These are phyloP conservation scores for Dipodascopsis tothii DNA, from an alignment of 805 yeast genomes.

Conservation along the genomic window DNA sequence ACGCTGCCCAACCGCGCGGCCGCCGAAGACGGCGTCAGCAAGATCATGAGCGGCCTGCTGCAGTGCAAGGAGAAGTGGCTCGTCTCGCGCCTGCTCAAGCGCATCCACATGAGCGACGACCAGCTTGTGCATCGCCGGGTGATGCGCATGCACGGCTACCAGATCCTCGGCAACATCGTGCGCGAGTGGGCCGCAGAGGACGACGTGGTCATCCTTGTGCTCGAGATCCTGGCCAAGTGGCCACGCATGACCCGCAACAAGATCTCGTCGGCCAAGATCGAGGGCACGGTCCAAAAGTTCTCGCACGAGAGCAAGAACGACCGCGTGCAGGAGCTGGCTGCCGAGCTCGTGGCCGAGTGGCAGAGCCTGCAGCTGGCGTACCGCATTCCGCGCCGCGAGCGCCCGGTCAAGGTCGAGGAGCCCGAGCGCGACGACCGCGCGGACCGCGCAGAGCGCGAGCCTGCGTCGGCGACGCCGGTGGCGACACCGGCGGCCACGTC, in stretches of 20 bases:
- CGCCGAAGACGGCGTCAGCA: constrained; percentile 55
- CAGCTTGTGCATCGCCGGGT: constrained; percentile 52
- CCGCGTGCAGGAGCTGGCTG: constrained; percentile 35
- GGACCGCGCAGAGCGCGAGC: too few relatives aligned
- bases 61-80: constrained; percentile 65
- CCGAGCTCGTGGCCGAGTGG: constrained; percentile 58
- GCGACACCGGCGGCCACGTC: too few relatives aligned
- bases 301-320: constrained; percentile 26
- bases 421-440: too few relatives aligned
- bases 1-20: constrained; percentile 49
- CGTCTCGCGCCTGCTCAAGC: constrained; percentile 55
- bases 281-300: constrained; percentile 48
- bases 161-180: constrained; percentile 59
- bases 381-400: constrained; percentile 61
- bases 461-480: too few relatives aligned
- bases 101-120: constrained; percentile 48
- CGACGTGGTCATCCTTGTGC: constrained; percentile 40
- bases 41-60: constrained; percentile 72
- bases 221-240: constrained; percentile 55
- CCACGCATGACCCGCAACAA: constrained; percentile 71
- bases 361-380: constrained; percentile 68
- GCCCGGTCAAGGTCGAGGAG: constrained; percentile 18
- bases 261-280: constrained; percentile 66
- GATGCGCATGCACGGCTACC: constrained; percentile 79
- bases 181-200: constrained; percentile 36